Evolutionary conservation across 768 basidiomycete genomes (phyloP).

Genomic region (Tylopilus balloui): DNA sequence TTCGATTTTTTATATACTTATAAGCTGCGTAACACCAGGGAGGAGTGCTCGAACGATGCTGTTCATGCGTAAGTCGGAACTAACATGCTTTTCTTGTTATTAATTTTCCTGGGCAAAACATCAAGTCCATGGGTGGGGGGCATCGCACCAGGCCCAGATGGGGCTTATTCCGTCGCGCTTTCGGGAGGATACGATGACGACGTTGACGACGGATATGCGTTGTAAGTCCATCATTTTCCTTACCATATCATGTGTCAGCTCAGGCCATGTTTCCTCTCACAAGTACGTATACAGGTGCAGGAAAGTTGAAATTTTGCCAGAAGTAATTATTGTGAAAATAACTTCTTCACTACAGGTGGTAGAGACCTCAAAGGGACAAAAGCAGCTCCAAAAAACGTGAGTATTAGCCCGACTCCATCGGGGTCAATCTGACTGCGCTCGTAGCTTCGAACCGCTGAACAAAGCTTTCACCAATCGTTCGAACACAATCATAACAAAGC

Average conservation of each 20-base stretch:
- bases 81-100: background rate
- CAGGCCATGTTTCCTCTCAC: background rate
- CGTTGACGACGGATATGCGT: constrained; percentile 74
- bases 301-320: constrained; percentile 28
- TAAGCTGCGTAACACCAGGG: constrained; percentile 26
- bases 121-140: constrained; percentile 79
- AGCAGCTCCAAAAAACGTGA: constrained; percentile 75
- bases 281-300: constrained; percentile 80
- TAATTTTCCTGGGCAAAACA: background rate
- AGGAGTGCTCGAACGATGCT: constrained; percentile 68
- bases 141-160: constrained; percentile 55
- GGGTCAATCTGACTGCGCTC: background rate
- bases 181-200: constrained; percentile 90
- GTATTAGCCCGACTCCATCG: constrained; percentile 12
- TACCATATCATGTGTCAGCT: background rate
- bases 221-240: constrained; percentile 50
- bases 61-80: constrained; percentile 72
- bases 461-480: constrained; percentile 80
- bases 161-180: constrained; percentile 81
- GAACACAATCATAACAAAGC: constrained; percentile 69
- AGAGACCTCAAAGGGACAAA: constrained; percentile 85
- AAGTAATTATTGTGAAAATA: background rate
- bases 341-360: constrained; percentile 49
- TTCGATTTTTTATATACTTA: background rate
- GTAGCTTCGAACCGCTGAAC: constrained; percentile 84